Evolutionary conservation across 164 flowering plant species (phyloP), one percentile per base, ranked within the genome.

Genomic region (Protea cynaroides): DNA sequence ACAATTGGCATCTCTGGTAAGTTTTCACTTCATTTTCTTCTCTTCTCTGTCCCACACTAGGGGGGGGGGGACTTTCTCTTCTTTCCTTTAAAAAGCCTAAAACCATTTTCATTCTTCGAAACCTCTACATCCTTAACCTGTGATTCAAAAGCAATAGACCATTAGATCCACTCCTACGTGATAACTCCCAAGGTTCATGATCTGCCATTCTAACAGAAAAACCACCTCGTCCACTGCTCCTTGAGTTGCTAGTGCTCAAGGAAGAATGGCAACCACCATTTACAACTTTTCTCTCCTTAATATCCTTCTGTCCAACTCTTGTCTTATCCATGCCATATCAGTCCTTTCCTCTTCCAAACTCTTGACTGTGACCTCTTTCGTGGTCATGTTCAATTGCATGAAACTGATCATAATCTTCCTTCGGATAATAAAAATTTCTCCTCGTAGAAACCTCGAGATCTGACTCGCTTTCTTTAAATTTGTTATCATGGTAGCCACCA

Each of bases 1-100:
- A n/a, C n/a, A n/a, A n/a, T n/a, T n/a, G n/a, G n/a, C n/a, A n/a
- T n/a, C n/a, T n/a, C n/a, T n/a, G n/a, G n/a, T n/a, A n/a, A n/a
- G n/a, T n/a, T n/a, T n/a, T n/a, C n/a, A n/a, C n/a, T n/a, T n/a
- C n/a, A n/a, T n/a, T n/a, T 60, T 80, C 69, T 78, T 82, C 25
- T 85, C 96, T 60, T 88, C 96, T 69, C 81, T 80, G 67, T 94
- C 96, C 97, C 97, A 94, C 4, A 91, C 83, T 67, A 94, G n/a
- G n/a, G 83, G 0, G 96, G 95, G 6, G 97, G 79, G 69, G 82
- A 94, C 74, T 87, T 94, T 77, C 97, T 80, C 71, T 87, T 93
- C 75, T 66, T 82, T 58, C 40, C 76, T 1, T 38, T 8, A 1
- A 83, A 74, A 8, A 78, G 70, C 14, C 17, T 51, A 22, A 52